A percentile compares a stretch with the other conserved stretches of the same genome.
These are phyloP conservation scores for Cinnamomum chago DNA, from an alignment of 164 flowering plant species.

Conservation along the genomic window DNA sequence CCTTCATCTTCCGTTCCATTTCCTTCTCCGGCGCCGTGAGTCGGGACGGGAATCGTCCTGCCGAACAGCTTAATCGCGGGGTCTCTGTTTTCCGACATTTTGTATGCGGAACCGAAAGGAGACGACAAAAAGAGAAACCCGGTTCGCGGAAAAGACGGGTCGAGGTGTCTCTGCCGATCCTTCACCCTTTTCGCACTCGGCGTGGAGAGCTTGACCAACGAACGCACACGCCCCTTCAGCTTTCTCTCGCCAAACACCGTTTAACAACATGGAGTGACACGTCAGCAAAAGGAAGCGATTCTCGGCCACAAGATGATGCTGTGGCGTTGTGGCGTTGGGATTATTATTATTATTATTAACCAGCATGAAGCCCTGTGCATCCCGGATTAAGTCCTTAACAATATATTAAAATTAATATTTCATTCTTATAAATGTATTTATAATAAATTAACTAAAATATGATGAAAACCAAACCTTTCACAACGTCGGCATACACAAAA, in stretches of 20 bases:
- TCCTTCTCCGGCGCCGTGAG: neutral
- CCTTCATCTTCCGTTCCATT: neutral
- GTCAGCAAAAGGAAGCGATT: constrained; percentile 1
- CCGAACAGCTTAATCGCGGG: constrained; percentile 24
- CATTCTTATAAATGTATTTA: no score
- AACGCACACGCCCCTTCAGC: neutral
- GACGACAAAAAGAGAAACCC: neutral
- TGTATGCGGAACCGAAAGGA: neutral
- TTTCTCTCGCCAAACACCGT: neutral
- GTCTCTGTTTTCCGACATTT: constrained; percentile 15
- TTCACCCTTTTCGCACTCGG: neutral
- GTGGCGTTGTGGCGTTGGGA: constrained; percentile 12
- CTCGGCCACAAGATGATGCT: constrained; percentile 7
- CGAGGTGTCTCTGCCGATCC: neutral
- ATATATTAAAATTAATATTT: no score
- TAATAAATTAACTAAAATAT: no score
- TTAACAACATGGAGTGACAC: constrained; percentile 5
- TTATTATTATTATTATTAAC: constrained; percentile 1
- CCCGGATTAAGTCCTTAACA: no score
- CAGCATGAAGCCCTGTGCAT: no score
- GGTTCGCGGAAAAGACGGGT: neutral
- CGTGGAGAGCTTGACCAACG: no score
- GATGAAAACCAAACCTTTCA: no score
- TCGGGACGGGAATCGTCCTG: constrained; percentile 16
- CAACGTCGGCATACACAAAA: no score